Evolutionary conservation across 257 asterid genomes (phyloP).

Genomic region (Ajuga chamaepitys): DNA sequence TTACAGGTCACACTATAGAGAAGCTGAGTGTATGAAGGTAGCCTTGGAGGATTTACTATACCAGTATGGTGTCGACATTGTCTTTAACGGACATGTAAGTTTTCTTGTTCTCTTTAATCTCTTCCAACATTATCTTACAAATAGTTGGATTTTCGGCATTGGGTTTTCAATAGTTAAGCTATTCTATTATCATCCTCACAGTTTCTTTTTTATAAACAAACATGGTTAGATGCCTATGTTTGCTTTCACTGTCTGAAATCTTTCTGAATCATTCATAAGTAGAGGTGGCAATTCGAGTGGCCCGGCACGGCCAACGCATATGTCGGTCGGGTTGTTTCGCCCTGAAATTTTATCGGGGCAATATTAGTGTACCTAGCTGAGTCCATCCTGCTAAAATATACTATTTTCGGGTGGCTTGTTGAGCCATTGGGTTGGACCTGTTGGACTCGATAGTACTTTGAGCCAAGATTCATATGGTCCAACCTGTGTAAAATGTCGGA

Average conservation of each 20-base stretch:
- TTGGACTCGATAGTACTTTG: too few species aligned
- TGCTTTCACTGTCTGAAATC: not conserved
- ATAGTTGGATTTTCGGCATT: not conserved
- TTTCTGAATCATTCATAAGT: not conserved
- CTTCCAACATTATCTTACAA: not conserved
- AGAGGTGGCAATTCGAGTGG: too few species aligned
- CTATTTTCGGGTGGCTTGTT: too few species aligned
- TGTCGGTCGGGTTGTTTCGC: too few species aligned
- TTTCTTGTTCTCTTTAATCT: not conserved
- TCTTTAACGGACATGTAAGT: slow-evolving; percentile 91
- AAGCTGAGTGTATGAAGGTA: slow-evolving; percentile 90
- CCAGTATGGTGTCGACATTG: slow-evolving; percentile 65
- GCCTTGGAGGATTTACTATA: slow-evolving; percentile 78
- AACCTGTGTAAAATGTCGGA: too few species aligned
- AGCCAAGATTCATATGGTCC: too few species aligned
- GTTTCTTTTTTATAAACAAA: not conserved
- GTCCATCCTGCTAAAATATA: too few species aligned
- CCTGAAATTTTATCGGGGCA: too few species aligned
- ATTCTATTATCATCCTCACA: not conserved
- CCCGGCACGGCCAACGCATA: too few species aligned
- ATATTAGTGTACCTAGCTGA: too few species aligned
- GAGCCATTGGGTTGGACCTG: too few species aligned
- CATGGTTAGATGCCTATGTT: not conserved
- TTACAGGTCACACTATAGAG: slow-evolving; percentile 85
- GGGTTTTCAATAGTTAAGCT: not conserved